These are phyloP conservation scores for Ophiostoma himal-ulmi DNA, from an alignment of 2,329 filamentous ascomycete genomes.

Conservation along the genomic window DNA sequence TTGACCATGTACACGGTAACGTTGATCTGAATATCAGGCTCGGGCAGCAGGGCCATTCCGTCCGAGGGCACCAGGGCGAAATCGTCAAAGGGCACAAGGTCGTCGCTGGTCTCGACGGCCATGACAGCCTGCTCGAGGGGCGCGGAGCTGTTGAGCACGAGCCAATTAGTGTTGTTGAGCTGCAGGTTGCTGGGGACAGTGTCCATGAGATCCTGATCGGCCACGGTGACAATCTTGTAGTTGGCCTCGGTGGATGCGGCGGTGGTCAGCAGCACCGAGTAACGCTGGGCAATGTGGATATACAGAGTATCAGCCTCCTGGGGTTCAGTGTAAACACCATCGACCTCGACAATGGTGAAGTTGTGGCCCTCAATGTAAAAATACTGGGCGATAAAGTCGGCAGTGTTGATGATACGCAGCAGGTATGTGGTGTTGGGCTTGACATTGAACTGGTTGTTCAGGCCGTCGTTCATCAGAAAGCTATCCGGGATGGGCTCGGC, in stretches of 20 bases:
- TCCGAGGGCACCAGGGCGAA: constrained; percentile 65
- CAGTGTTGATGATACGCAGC: constrained; percentile 66
- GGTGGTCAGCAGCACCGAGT: constrained; percentile 57
- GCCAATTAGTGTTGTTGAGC: constrained; percentile 61
- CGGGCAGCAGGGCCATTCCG: constrained; percentile 51
- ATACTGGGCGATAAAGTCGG: constrained; percentile 63
- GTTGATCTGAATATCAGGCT: constrained; percentile 58
- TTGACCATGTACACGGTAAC: constrained; percentile 63
- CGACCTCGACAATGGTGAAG: constrained; percentile 65
- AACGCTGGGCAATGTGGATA: constrained; percentile 61
- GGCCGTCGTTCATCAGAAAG: constrained; percentile 65
- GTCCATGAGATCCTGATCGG: constrained; percentile 58
- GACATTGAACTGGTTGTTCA: constrained; percentile 53
- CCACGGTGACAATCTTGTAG: constrained; percentile 52
- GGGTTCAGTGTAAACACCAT: constrained; percentile 62
- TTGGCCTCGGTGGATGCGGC: constrained; percentile 57
- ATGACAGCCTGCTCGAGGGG: constrained; percentile 39
- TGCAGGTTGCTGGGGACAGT: constrained; percentile 60
- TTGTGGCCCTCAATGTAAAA: constrained; percentile 62
- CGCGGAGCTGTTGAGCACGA: constrained; percentile 50
- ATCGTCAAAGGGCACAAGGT: constrained; percentile 67
- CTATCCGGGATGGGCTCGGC: constrained; percentile 63
- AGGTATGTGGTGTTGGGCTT: constrained; percentile 65
- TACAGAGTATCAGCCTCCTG: constrained; percentile 59
- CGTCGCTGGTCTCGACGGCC: constrained; percentile 34